Percentiles rank a stretch among this genome's conserved stretches.
Conservation (phyloP, 1,284 basidiomycete genomes). For the Meripilus lineatus region DNA sequence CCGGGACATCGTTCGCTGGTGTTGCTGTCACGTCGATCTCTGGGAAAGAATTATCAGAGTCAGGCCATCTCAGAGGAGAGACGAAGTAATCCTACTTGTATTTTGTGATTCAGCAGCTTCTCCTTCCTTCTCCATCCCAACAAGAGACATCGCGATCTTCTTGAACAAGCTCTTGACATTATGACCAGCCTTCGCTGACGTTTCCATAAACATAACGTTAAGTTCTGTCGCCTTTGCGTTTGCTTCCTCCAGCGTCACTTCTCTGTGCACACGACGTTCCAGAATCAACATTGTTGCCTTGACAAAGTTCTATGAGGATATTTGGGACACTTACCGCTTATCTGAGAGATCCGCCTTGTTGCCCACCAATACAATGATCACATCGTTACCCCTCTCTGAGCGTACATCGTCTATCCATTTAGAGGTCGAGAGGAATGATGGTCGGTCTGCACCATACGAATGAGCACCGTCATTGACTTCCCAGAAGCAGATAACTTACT, state of each 20-base stretch:
- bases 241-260: constrained; percentile 98
- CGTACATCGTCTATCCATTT: constrained; percentile 99
- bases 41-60: constrained; percentile 23
- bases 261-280: constrained; percentile 51
- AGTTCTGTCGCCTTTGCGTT: constrained; percentile 91
- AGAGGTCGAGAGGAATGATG: constrained; percentile 94
- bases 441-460: constrained; percentile 61
- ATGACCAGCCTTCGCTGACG: constrained; percentile 98
- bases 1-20: constrained; percentile 58
- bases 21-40: constrained; percentile 81
- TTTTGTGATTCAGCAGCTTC: constrained; percentile 62
- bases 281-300: too few species aligned
- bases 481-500: constrained; percentile 53
- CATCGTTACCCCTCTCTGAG: constrained; percentile 95
- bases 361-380: constrained; percentile 97
- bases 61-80: background rate
- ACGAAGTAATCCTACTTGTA: constrained; percentile 49
- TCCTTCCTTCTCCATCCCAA: constrained; percentile 88
- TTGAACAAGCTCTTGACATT: constrained; percentile 99
- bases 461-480: background rate
- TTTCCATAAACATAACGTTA: constrained; percentile 99
- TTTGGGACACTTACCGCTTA: constrained; percentile 69
- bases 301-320: background rate
- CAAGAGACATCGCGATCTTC: constrained; percentile 98
- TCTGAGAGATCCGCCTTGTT: constrained; percentile 98